Evolutionary conservation across 2,329 filamentous ascomycete genomes (phyloP).

Genomic region (Hypoxylon sp.): DNA sequence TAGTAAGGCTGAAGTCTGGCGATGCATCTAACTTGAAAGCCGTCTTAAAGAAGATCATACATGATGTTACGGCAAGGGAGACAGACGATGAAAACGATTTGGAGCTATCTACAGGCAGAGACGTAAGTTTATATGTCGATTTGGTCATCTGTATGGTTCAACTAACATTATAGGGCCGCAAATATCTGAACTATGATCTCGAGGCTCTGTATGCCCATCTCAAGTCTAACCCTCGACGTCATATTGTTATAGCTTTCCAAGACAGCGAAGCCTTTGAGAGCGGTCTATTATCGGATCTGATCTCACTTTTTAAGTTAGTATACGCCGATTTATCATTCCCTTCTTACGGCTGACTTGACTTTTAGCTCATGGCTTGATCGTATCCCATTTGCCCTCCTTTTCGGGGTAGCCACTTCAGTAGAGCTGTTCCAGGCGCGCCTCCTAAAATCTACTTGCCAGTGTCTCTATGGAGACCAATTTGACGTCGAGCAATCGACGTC

Average conservation of each 20-base stretch:
- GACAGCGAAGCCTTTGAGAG: conserved; percentile 88
- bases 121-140: conserved; percentile 58
- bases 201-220: conserved; percentile 76
- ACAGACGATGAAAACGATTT: conserved; percentile 69
- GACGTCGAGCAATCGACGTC: conserved; percentile 81
- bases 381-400: conserved; percentile 82
- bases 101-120: conserved; percentile 61
- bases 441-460: conserved; percentile 76
- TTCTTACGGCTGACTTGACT: conserved; percentile 7
- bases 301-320: conserved; percentile 76
- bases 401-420: conserved; percentile 85
- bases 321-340: conserved; percentile 52
- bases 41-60: conserved; percentile 79
- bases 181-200: conserved; percentile 83
- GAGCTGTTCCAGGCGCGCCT: conserved; percentile 84
- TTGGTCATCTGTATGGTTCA: conserved; percentile 27
- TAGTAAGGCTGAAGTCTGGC: conserved; percentile 77
- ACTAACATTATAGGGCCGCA: conserved; percentile 65
- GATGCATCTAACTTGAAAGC: conserved; percentile 83
- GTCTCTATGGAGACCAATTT: conserved; percentile 79
- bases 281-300: conserved; percentile 77
- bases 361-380: conserved; percentile 77
- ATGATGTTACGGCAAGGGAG: conserved; percentile 68
- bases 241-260: conserved; percentile 80
- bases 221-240: conserved; percentile 65